A percentile compares a stretch with the other conserved stretches of the same genome.
These are phyloP conservation scores for Trifolium repens DNA, from an alignment of 306 rosid species.

Conservation along the genomic window DNA sequence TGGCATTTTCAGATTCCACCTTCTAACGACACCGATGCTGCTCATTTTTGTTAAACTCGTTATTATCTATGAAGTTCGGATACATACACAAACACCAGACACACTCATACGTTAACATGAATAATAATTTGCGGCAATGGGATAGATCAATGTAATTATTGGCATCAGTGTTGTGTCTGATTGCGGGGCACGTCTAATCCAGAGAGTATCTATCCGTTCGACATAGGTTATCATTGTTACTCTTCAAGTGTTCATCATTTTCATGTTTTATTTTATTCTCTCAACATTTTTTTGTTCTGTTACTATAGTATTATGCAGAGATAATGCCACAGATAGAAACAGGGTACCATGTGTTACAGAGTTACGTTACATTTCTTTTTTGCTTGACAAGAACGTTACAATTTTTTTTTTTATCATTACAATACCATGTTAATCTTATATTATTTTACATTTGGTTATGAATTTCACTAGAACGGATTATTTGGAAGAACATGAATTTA, in stretches of 20 bases:
- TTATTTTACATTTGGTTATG: neutral
- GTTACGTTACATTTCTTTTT: neutral
- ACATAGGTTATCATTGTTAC: neutral
- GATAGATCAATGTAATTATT: too few relatives aligned
- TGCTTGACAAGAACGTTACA: neutral
- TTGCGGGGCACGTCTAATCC: too few relatives aligned
- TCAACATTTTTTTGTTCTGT: neutral
- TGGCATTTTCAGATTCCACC: constrained; percentile 3
- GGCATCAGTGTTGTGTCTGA: too few relatives aligned
- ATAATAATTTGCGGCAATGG: too few relatives aligned
- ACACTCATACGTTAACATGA: too few relatives aligned
- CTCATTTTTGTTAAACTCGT: neutral
- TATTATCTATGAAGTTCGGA: too few relatives aligned
- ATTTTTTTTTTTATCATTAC: neutral
- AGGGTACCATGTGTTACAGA: neutral
- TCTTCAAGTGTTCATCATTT: neutral
- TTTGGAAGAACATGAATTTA: too few relatives aligned
- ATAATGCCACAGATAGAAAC: neutral
- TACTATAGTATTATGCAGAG: neutral
- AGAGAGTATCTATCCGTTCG: too few relatives aligned
- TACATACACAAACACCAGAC: too few relatives aligned
- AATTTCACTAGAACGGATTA: too few relatives aligned
- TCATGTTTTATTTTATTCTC: neutral
- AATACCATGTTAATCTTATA: neutral
- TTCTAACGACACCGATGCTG: neutral